Evolutionary conservation across 164 flowering plant species (phyloP).

Genomic region (Euptelea pleiosperma): DNA sequence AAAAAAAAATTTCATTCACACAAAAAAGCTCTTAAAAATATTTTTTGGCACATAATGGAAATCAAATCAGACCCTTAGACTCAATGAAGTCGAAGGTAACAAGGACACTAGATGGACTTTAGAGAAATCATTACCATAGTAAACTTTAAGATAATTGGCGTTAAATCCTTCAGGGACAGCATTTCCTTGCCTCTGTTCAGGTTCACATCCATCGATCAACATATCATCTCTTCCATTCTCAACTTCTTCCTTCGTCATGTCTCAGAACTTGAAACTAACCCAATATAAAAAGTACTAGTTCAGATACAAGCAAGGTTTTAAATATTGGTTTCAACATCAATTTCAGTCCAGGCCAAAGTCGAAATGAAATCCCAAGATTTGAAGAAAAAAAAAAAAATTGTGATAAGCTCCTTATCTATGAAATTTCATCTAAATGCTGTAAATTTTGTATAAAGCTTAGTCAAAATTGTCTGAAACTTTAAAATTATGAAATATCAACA

Average conservation of each 20-base stretch:
- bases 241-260: slow-evolving; percentile 43
- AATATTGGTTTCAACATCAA: too few species aligned
- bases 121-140: slow-evolving; percentile 52
- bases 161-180: slow-evolving; percentile 45
- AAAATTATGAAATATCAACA: too few species aligned
- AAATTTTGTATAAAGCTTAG: too few species aligned
- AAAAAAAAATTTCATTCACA: too few species aligned
- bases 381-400: too few species aligned
- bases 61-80: not conserved
- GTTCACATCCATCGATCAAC: slow-evolving; percentile 50
- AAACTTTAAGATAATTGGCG: slow-evolving; percentile 54
- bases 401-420: too few species aligned
- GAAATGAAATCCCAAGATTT: too few species aligned
- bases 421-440: too few species aligned
- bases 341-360: too few species aligned
- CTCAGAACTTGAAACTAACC: not conserved
- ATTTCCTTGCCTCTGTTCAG: slow-evolving; percentile 21
- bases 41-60: not conserved
- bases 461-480: too few species aligned
- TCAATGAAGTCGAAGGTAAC: not conserved
- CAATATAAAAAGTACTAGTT: not conserved
- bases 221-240: slow-evolving; percentile 56
- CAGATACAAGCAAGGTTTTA: too few species aligned
- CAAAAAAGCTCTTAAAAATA: too few species aligned
- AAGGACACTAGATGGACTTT: not conserved